Conservation (phyloP, 495 filamentous ascomycete genomes). For the Xylaria intraflava region DNA sequence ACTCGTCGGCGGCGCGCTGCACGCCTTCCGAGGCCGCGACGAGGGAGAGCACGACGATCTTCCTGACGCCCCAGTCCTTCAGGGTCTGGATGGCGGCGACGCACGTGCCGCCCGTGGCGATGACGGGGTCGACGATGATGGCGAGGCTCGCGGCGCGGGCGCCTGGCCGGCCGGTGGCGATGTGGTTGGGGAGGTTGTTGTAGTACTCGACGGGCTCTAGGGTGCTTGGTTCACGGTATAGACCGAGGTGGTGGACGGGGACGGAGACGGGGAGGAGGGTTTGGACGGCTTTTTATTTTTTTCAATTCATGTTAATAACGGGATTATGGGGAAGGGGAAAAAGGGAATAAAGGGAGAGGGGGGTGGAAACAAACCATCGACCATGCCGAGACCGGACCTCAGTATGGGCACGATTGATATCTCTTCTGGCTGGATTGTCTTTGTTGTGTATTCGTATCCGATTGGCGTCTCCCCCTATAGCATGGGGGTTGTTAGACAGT, state of each 20-base stretch:
- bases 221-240: conserved; percentile 80
- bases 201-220: conserved; percentile 95
- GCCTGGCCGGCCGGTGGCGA: conserved; percentile 25
- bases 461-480: conserved; percentile 67
- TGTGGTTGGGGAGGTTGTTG: conserved; percentile 86
- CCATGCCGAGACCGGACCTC: conserved; percentile 82
- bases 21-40: conserved; percentile 65
- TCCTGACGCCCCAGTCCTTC: conserved; percentile 80
- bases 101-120: conserved; percentile 87
- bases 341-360: not conserved
- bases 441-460: conserved; percentile 60
- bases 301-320: not conserved
- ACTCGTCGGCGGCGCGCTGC: conserved; percentile 59
- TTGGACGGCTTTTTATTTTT: conserved; percentile 66
- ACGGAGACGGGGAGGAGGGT: conserved; percentile 73
- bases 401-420: conserved; percentile 88
- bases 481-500: not conserved
- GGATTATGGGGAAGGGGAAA: not conserved
- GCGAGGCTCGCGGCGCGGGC: conserved; percentile 52
- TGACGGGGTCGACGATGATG: conserved; percentile 84
- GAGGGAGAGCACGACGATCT: conserved; percentile 71
- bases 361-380: conserved; percentile 52
- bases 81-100: conserved; percentile 85
- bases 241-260: conserved; percentile 86
- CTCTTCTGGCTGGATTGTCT: conserved; percentile 49